These are phyloP conservation scores for Lecanicillium sp. DNA, from an alignment of 2,329 filamentous ascomycete genomes.

Conservation along the genomic window DNA sequence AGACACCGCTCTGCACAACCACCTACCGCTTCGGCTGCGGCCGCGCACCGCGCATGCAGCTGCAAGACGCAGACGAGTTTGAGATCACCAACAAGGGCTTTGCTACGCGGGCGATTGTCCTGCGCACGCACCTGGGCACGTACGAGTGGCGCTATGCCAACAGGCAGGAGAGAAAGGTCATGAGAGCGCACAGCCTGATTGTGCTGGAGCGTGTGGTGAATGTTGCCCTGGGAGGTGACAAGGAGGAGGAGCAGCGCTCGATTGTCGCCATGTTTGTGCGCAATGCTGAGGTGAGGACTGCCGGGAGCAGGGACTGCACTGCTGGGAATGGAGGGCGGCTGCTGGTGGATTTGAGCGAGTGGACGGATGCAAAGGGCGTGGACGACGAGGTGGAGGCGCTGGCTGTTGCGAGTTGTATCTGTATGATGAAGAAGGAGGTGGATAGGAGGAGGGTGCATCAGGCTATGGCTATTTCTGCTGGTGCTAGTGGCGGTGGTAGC, in stretches of 20 bases:
- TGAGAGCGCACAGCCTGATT: slow-evolving; percentile 33
- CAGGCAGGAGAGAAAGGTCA: slow-evolving; percentile 34
- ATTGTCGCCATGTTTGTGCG: slow-evolving; percentile 36
- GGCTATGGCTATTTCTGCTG: slow-evolving; percentile 33
- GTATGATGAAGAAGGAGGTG: slow-evolving; percentile 59
- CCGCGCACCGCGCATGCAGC: slow-evolving; percentile 37
- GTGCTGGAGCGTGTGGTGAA: slow-evolving; percentile 40
- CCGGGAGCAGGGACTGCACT: slow-evolving; percentile 25
- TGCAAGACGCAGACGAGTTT: slow-evolving; percentile 15
- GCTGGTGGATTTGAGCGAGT: slow-evolving; percentile 31
- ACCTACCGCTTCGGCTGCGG: slow-evolving; percentile 49
- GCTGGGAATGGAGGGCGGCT: slow-evolving; percentile 45
- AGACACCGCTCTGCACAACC: slow-evolving; percentile 34
- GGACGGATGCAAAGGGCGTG: slow-evolving; percentile 24
- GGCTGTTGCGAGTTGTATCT: slow-evolving; percentile 45
- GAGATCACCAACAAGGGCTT: slow-evolving; percentile 26
- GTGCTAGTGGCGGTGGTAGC: slow-evolving; percentile 12
- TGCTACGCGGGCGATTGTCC: slow-evolving; percentile 35
- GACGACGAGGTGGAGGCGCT: slow-evolving; percentile 36
- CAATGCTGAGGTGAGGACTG: slow-evolving; percentile 27
- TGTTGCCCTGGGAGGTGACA: slow-evolving; percentile 20
- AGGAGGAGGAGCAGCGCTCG: slow-evolving; percentile 19
- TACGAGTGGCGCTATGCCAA: slow-evolving; percentile 49
- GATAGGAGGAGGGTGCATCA: slow-evolving; percentile 47
- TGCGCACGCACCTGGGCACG: slow-evolving; percentile 38